Conservation (phyloP, 805 yeast species). For the Saccharomycopsis selenospora region DNA sequence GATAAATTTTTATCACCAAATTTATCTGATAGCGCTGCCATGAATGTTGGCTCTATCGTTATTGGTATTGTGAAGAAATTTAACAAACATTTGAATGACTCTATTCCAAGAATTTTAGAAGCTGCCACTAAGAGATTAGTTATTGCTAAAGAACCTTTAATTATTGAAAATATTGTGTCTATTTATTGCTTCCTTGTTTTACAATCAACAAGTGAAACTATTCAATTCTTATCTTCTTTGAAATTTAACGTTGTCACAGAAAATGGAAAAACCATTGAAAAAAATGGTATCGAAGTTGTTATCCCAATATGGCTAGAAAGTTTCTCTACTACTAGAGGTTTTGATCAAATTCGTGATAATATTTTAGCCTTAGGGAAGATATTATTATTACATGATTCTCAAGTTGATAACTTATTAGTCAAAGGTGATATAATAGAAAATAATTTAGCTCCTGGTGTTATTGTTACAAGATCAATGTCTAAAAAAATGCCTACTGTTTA, state of each 20-base stretch:
- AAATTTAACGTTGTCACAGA: conserved; percentile 25
- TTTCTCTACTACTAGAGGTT: conserved; percentile 76
- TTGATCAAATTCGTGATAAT: conserved; percentile 55
- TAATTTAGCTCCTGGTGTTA: conserved; percentile 44
- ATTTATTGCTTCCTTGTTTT: conserved; percentile 70
- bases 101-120: conserved; percentile 48
- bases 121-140: conserved; percentile 67
- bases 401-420: conserved; percentile 47
- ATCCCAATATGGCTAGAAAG: conserved; percentile 78
- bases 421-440: conserved; percentile 69
- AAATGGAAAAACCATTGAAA: not conserved
- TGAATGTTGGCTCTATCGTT: conserved; percentile 65
- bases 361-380: conserved; percentile 67
- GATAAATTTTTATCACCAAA: conserved; percentile 65
- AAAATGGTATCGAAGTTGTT: conserved; percentile 45
- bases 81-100: conserved; percentile 30
- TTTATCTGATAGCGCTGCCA: conserved; percentile 73
- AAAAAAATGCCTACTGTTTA: conserved; percentile 54
- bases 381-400: conserved; percentile 48
- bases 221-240: conserved; percentile 50
- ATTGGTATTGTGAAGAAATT: conserved; percentile 51
- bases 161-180: conserved; percentile 68
- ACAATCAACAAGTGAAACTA: conserved; percentile 52
- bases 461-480: conserved; percentile 82
- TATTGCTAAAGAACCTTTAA: conserved; percentile 58